Conservation (phyloP, 2,329 filamentous ascomycete species). For the Achaetomium macrosporum region DNA sequence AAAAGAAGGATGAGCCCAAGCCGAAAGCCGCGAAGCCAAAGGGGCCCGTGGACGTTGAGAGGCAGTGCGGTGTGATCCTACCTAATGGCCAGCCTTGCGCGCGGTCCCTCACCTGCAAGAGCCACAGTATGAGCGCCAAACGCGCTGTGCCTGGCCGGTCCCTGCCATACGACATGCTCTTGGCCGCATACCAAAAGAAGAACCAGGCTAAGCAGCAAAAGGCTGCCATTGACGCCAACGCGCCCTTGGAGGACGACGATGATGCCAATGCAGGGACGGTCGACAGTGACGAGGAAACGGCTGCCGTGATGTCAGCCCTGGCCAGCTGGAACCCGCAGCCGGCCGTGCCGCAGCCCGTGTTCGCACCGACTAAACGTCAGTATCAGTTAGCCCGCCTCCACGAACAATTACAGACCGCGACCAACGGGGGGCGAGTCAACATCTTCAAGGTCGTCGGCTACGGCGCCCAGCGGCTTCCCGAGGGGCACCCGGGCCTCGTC, state of each 20-base stretch:
- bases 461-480: conserved; percentile 49
- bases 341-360: conserved; percentile 59
- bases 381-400: conserved; percentile 59
- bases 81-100: conserved; percentile 84
- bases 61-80: conserved; percentile 83
- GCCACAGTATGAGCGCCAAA: conserved; percentile 92
- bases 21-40: conserved; percentile 78
- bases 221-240: conserved; percentile 90
- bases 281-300: conserved; percentile 92
- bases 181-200: conserved; percentile 90
- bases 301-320: conserved; percentile 77
- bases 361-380: conserved; percentile 56
- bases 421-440: conserved; percentile 59
- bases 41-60: conserved; percentile 88
- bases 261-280: conserved; percentile 74
- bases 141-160: conserved; percentile 80
- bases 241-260: conserved; percentile 79
- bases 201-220: conserved; percentile 98
- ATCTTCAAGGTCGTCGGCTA: conserved; percentile 57
- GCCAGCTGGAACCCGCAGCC: conserved; percentile 73
- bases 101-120: conserved; percentile 86
- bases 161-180: conserved; percentile 85
- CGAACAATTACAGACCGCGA: conserved; percentile 61
- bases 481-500: conserved; percentile 41
- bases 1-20: conserved; percentile 91